Evolutionary conservation across 257 asterid species (phyloP).

Genomic region (Striga asiatica): DNA sequence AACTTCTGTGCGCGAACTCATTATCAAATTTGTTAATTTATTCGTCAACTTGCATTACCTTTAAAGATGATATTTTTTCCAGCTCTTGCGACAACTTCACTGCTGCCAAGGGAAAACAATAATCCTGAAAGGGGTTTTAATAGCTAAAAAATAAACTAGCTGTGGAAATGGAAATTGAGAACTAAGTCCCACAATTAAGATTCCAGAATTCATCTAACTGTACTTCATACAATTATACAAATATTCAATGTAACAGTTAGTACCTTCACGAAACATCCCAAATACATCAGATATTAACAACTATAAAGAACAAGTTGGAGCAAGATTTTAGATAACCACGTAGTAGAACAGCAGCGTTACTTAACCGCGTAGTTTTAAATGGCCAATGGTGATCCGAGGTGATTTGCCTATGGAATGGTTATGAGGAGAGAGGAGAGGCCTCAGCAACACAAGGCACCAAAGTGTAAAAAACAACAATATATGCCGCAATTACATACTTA

Average conservation of each 20-base stretch:
- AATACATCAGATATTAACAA: background rate
- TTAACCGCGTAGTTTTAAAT: too few species aligned
- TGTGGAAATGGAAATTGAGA: background rate
- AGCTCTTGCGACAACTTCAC: conserved; percentile 73
- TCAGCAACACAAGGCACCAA: too few species aligned
- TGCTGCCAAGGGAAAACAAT: conserved; percentile 46
- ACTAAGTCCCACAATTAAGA: background rate
- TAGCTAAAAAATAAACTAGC: too few species aligned
- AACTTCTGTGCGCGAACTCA: background rate
- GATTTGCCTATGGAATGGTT: too few species aligned
- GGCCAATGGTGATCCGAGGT: too few species aligned
- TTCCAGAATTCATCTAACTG: background rate
- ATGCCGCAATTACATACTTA: too few species aligned
- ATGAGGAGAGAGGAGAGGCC: too few species aligned
- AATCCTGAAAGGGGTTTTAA: too few species aligned
- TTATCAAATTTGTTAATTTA: background rate
- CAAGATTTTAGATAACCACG: too few species aligned
- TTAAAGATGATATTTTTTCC: conserved; percentile 62
- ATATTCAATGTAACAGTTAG: background rate
- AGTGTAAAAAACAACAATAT: too few species aligned
- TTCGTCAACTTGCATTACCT: conserved; percentile 40
- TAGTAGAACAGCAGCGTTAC: too few species aligned
- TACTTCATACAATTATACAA: background rate
- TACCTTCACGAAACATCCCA: background rate
- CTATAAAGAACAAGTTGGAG: background rate